Evolutionary conservation across 306 rosid genomes (phyloP).

Genomic region (Prosopis cineraria): DNA sequence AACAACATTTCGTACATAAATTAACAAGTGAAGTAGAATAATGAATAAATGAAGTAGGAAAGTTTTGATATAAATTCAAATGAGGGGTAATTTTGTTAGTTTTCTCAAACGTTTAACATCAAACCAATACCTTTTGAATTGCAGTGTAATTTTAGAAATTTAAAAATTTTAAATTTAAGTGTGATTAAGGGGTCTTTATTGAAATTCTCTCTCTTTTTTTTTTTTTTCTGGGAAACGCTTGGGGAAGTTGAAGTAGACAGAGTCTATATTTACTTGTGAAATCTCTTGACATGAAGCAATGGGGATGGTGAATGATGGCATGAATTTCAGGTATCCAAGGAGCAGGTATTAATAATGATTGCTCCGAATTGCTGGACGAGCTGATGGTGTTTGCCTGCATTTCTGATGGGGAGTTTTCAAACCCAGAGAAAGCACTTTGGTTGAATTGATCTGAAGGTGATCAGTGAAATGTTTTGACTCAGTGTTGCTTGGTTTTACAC

Average conservation of each 20-base stretch:
- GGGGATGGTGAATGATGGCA: not conserved
- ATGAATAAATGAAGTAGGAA: too few species aligned
- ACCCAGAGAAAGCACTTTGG: not conserved
- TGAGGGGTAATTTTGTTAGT: too few species aligned
- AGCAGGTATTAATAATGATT: not conserved
- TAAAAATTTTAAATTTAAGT: too few species aligned
- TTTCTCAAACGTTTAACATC: too few species aligned
- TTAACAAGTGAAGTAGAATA: too few species aligned
- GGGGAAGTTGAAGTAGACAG: not conserved
- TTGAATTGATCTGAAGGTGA: not conserved
- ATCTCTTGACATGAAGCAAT: not conserved
- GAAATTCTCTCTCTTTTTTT: too few species aligned
- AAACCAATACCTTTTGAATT: too few species aligned
- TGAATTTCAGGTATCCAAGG: not conserved
- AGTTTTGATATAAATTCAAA: too few species aligned
- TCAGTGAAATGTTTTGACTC: not conserved
- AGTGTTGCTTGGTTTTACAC: not conserved
- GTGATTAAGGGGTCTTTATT: too few species aligned
- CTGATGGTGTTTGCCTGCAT: not conserved
- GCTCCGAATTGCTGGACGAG: not conserved
- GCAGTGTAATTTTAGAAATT: too few species aligned
- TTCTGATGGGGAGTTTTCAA: too few species aligned
- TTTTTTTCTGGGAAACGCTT: not conserved
- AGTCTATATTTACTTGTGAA: not conserved
- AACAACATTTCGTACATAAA: too few species aligned